phyloP scores from a whole-genome alignment of 345 rosid species.

The Populus deltoides region DNA sequence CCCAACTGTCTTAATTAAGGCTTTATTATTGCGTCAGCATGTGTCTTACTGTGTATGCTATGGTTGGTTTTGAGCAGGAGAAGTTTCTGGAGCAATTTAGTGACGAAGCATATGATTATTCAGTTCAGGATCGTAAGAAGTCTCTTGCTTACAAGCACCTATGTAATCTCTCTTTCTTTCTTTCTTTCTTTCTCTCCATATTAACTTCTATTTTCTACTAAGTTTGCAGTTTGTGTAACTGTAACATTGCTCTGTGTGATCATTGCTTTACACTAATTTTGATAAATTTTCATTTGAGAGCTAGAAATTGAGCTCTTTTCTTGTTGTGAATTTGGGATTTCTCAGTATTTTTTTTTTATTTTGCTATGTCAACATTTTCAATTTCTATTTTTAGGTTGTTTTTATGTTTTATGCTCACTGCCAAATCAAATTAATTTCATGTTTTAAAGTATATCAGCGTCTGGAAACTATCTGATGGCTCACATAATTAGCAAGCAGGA shows the following conservation, averaged over 20 bases:
- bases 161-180: conserved; percentile 32
- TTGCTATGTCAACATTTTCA: not conserved
- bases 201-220: not conserved
- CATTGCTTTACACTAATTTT: too few species aligned
- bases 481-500: not conserved
- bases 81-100: conserved; percentile 60
- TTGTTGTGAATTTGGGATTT: not conserved
- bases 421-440: not conserved
- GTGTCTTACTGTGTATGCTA: not conserved
- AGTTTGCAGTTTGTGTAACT: not conserved
- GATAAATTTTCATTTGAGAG: too few species aligned
- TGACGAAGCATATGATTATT: conserved; percentile 57
- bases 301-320: not conserved
- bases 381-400: too few species aligned
- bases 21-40: too few species aligned
- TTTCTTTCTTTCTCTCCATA: not conserved
- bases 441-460: not conserved
- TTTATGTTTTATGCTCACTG: not conserved
- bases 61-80: conserved; percentile 47
- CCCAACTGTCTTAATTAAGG: too few species aligned
- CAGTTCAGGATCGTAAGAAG: conserved; percentile 52
- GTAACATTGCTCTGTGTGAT: too few species aligned
- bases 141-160: conserved; percentile 70
- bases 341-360: too few species aligned
- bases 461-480: not conserved